A percentile compares a stretch with the other conserved stretches of the same genome.
Conservation (phyloP, 176 grass and related monocot genomes). For the Tillandsia leiboldiana region DNA sequence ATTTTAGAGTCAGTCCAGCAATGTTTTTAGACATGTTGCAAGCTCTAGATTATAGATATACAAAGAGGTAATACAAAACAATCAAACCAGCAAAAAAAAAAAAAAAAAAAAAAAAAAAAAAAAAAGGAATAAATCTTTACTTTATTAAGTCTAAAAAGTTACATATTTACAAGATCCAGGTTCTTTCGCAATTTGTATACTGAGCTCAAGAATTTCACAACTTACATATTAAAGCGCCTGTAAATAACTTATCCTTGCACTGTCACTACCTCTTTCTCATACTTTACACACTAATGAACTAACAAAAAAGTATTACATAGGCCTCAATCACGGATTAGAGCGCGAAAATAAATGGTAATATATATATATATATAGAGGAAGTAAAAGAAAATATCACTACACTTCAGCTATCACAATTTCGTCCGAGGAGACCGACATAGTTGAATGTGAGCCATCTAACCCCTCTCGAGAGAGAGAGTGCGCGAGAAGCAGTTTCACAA, state of each 20-base stretch:
- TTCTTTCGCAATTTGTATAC: too few relatives aligned
- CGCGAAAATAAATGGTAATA: not conserved
- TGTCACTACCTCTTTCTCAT: not conserved
- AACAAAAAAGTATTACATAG: not conserved
- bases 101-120: too few relatives aligned
- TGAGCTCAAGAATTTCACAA: not conserved
- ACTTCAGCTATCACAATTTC: conserved; percentile 52
- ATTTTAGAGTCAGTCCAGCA: too few relatives aligned
- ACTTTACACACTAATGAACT: not conserved
- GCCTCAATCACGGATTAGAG: not conserved
- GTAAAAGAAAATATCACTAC: conserved; percentile 11
- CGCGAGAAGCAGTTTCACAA: conserved; percentile 49
- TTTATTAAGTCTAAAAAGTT: not conserved
- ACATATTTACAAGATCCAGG: not conserved
- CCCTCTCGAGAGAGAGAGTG: conserved; percentile 48
- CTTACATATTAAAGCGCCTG: not conserved
- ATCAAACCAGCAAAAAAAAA: too few relatives aligned
- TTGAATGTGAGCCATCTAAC: conserved; percentile 25
- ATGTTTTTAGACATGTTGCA: too few relatives aligned
- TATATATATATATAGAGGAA: too few relatives aligned
- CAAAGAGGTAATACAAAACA: too few relatives aligned
- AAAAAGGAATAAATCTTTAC: too few relatives aligned
- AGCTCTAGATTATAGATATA: too few relatives aligned
- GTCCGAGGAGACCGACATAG: conserved; percentile 8
- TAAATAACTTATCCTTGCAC: not conserved